Evolutionary conservation across 306 rosid species (phyloP), one percentile per base, ranked within the genome.

Genomic region (Castanea crenata): DNA sequence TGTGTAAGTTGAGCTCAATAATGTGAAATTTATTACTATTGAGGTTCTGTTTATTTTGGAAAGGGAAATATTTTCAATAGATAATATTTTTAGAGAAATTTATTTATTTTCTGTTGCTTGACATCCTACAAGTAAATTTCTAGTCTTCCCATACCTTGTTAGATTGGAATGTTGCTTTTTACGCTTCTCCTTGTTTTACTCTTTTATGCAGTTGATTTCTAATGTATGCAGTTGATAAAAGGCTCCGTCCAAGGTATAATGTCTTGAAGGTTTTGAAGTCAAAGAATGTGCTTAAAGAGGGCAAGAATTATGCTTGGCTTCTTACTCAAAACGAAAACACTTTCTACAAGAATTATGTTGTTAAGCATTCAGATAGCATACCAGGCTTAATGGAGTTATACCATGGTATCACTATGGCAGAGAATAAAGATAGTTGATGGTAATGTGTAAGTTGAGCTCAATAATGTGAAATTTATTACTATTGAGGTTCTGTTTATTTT

Each of bases 191-290:
- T n/a, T n/a, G n/a, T n/a, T n/a, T n/a, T n/a, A n/a, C n/a, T n/a
- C n/a, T n/a, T n/a, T n/a, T n/a, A n/a, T n/a, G n/a, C n/a, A n/a
- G n/a, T n/a, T n/a, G 9, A 49, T 18, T 80, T 3, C 72, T 80
- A 59, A 67, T 4, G 52, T 25, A 0, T 80, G 68, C 61, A 11
- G 46, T 80, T 6, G 52, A 80, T 15, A 64, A 23, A 18, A 57
- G 69, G 19, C 44, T 74, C 15, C 70, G 56, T 7, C 83, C 75
- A 4, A 63, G 83, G 69, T 80, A 64, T 57, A 74, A 55, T 52
- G 52, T 80, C n/a, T 25, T 74, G 25, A 75, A 63, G 78, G 44
- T 65, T 80, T 80, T 80, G 74, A 31, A 35, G 64, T 46, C 27
- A 3, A 80, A 73, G 58, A 27, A 65, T 34, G 75, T 80, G 32